Base-by-base conservation (phyloP, 352 stramenopile species). In the Phytophthora citricola region DNA sequence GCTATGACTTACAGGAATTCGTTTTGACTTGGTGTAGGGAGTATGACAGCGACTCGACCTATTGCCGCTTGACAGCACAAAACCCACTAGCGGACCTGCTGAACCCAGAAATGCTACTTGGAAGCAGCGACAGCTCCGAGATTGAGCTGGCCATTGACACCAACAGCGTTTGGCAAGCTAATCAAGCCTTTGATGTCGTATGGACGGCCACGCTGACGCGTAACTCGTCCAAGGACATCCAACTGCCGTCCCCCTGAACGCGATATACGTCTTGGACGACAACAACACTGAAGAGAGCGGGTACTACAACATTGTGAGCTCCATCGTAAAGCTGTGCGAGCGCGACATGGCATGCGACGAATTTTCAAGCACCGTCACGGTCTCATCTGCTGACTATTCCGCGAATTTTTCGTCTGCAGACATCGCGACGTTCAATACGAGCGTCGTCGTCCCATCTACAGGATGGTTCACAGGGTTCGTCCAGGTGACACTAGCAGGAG, bases 301-400 rank as follows among this genome's bases (percentile, higher is more conserved):
- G 41, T 69, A 75, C 40, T 87, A 88, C 54, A 83, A 82, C 31
- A 73, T 89, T 40, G 77, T 82, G 17, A 44, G 63, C 29, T 78
- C 83, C 17, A 69, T 76, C 24, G 17, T 89, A 50, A 83, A 77
- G 43, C 38, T 90, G 26, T 90, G 83, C 56, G 62, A 69, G 10
- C 58, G 64, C 22, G 66, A 64, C 17, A 43, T 50, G 27, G 38
- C 54, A 3, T 89, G 81, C 49, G 66, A 84, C 56, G 81, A 89
- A 52, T 89, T 84, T 71, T 78, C 55, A 5, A 47, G 56, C 32
- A 45, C 53, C 10, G 46, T 66, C 17, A 73, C 65, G 12, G 31
- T 65, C 14, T 71, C 63, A 38, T 78, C 73, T 29, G 65, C 49
- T 47, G 46, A 49, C 10, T 61, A 57, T 51, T 69, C 54, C 27